Evolutionary conservation across 1,139 yeast genomes (phyloP).

Genomic region (Fermentozyma sake): DNA sequence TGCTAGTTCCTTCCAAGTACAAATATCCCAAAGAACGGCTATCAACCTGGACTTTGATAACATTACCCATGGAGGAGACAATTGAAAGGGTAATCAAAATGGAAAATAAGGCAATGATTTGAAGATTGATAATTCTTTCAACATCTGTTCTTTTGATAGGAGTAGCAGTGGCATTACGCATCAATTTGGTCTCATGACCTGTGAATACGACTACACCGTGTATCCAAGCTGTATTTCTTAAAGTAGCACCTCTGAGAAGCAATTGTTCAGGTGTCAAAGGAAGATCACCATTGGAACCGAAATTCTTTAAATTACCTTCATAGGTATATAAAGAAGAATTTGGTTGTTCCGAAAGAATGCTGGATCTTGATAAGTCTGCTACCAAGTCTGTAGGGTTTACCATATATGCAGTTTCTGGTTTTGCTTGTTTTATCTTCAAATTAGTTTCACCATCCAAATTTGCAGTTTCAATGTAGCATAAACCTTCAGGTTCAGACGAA

Average conservation of each 20-base stretch:
- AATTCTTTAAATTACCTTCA: conserved; percentile 71
- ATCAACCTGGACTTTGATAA: conserved; percentile 61
- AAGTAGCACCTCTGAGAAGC: conserved; percentile 89
- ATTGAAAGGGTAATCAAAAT: conserved; percentile 72
- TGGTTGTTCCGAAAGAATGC: conserved; percentile 82
- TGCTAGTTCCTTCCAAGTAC: conserved; percentile 64
- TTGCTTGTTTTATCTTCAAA: conserved; percentile 87
- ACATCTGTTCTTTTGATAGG: conserved; percentile 97
- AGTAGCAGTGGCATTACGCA: conserved; percentile 98
- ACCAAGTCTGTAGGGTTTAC: conserved; percentile 65
- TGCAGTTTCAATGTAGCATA: conserved; percentile 96
- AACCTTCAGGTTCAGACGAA: conserved; percentile 96
- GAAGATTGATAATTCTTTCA: conserved; percentile 89
- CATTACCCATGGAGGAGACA: conserved; percentile 85
- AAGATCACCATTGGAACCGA: conserved; percentile 49
- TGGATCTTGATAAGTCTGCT: conserved; percentile 27
- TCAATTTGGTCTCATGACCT: conserved; percentile 95
- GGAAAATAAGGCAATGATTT: conserved; percentile 81
- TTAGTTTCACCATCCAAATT: conserved; percentile 98
- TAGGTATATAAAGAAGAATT: conserved; percentile 92
- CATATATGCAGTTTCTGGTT: conserved; percentile 68
- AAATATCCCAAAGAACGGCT: conserved; percentile 56
- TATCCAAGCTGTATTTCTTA: conserved; percentile 93
- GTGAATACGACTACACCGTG: conserved; percentile 93
- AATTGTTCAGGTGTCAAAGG: conserved; percentile 89